Base-by-base conservation (phyloP, 352 stramenopile genomes). In the Globisporangium uncinulatum region DNA sequence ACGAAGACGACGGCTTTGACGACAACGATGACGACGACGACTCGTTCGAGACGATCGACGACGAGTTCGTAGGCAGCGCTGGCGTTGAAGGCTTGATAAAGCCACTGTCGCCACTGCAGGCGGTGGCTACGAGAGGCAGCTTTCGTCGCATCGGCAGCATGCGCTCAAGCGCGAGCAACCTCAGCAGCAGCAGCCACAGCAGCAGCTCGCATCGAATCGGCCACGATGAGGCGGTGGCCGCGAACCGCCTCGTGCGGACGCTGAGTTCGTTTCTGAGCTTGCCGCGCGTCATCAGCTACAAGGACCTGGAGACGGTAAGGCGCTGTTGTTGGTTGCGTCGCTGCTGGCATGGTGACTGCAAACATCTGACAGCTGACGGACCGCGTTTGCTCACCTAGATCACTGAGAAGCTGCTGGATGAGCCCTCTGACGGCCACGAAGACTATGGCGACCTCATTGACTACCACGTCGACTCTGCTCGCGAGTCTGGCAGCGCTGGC, bases 371-470 rank as follows among this genome's bases (percentile, higher is more conserved):
- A 39, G 10, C 34, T 39, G 2, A 13, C 10, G 34, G 34, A 29
- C 34, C 34, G 6, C 34, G 34, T 39, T 39, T 8, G 8, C 24
- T 34, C n/a, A 9, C 56, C 11, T 6, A 89, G 77, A 90, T 90
- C 59, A 90, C 80, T 3, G 76, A 90, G 53, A 76, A 69, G 59
- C 59, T 90, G 52, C 58, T 90, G 4, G 68, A 86, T 32, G 74
- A 87, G n/a, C 69, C 69, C 0, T 67, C 75, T 10, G 60, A 74
- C 9, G 52, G 71, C 15, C 51, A 59, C 14, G 78, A 87, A 1
- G 78, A 88, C 45, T 90, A 88, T 31, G 74, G 60, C 11, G 51
- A 88, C 45, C 54, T 90, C 29, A 88, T 88, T 61, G 80, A 90
- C 50, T 82, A 62, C 29, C 76, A 90, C 37, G 64, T 90, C 8